phyloP scores from a whole-genome alignment of 2,329 filamentous ascomycete genomes.

The Mycosphaerella arachidis region DNA sequence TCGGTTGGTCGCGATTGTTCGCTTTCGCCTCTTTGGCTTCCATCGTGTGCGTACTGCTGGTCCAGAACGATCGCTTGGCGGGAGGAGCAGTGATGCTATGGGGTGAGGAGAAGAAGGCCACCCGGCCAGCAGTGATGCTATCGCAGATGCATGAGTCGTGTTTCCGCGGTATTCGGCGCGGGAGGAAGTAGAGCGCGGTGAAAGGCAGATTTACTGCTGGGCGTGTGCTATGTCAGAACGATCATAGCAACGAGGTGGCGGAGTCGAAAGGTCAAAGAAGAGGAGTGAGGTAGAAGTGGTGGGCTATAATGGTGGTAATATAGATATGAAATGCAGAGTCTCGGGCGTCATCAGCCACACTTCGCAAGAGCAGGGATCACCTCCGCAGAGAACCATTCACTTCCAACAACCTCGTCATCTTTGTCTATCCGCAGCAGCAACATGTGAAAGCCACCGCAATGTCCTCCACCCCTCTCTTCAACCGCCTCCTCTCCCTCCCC shows the following conservation, averaged over 20 bases:
- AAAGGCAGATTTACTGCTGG: slow-evolving; percentile 42
- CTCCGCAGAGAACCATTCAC: slow-evolving; percentile 2
- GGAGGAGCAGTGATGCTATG: slow-evolving; percentile 6
- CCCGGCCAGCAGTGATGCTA: slow-evolving; percentile 43
- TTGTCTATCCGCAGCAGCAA: not conserved
- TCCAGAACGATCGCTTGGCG: slow-evolving; percentile 22
- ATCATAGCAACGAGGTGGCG: slow-evolving; percentile 12
- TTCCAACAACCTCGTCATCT: not conserved
- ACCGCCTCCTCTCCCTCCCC: slow-evolving; percentile 27
- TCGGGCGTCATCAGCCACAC: not conserved
- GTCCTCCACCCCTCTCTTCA: not conserved
- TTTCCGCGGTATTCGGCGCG: slow-evolving; percentile 42
- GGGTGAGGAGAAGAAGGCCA: slow-evolving; percentile 34
- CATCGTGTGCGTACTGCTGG: slow-evolving; percentile 12
- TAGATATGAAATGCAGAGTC: not conserved
- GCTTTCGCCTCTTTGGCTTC: slow-evolving; percentile 10
- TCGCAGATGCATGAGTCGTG: slow-evolving; percentile 37
- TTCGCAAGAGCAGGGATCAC: not conserved
- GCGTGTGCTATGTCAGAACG: slow-evolving; percentile 14
- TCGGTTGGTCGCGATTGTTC: not conserved
- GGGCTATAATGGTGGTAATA: not conserved
- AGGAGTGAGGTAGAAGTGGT: not conserved
- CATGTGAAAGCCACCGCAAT: not conserved
- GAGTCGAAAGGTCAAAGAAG: not conserved
- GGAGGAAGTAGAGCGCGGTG: slow-evolving; percentile 42